These are phyloP conservation scores for Volvariella surrecta DNA, from an alignment of 1,284 basidiomycete species.

Conservation along the genomic window DNA sequence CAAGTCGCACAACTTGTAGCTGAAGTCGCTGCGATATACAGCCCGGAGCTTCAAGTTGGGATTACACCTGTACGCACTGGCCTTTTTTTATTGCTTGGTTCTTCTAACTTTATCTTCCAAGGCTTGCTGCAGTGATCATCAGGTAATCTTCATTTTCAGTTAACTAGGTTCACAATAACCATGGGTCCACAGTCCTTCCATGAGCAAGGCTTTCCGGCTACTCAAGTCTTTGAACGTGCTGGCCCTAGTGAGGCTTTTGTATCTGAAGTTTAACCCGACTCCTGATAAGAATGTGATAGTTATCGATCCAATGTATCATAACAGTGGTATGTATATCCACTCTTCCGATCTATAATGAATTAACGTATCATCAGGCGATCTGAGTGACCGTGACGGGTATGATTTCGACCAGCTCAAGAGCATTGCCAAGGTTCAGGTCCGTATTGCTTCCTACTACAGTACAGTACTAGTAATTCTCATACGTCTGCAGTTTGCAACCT, in stretches of 20 bases:
- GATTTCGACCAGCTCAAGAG: conserved; percentile 73
- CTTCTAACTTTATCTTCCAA: conserved; percentile 13
- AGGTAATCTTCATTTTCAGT: conserved; percentile 34
- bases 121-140: conserved; percentile 87
- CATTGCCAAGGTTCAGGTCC: conserved; percentile 80
- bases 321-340: conserved; percentile 48
- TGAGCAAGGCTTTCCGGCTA: conserved; percentile 73
- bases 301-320: conserved; percentile 82
- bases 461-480: neutral
- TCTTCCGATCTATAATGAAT: conserved; percentile 1
- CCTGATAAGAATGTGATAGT: conserved; percentile 31
- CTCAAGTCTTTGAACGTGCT: conserved; percentile 77
- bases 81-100: conserved; percentile 1
- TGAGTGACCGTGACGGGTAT: conserved; percentile 70
- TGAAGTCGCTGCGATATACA: conserved; percentile 69
- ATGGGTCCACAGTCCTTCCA: conserved; percentile 59
- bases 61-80: conserved; percentile 42
- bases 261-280: neutral
- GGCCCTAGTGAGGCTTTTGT: conserved; percentile 50
- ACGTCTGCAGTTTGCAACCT: conserved; percentile 37
- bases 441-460: conserved; percentile 11
- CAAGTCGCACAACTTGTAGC: conserved; percentile 69
- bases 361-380: conserved; percentile 41
- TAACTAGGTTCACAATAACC: neutral
- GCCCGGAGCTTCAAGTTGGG: conserved; percentile 78